Evolutionary conservation across 2,329 filamentous ascomycete genomes (phyloP).

Genomic region (Apiospora rasikravindrae): DNA sequence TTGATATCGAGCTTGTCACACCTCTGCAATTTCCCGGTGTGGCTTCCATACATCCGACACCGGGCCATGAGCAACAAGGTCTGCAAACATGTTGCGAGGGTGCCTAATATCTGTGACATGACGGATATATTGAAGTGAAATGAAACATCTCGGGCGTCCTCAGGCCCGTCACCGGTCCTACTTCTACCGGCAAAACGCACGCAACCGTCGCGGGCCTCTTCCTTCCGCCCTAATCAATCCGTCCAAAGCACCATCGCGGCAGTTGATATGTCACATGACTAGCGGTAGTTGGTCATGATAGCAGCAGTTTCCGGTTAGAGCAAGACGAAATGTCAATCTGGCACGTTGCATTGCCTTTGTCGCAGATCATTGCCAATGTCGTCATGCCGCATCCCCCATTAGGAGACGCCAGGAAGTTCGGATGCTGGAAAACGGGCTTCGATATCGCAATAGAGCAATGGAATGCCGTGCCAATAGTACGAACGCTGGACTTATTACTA

Average conservation of each 20-base stretch:
- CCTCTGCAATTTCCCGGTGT: too few species aligned
- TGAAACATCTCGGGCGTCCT: not conserved
- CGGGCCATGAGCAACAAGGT: too few species aligned
- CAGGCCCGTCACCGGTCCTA: not conserved
- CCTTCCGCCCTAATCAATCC: not conserved
- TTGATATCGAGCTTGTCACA: too few species aligned
- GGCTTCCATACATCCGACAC: too few species aligned
- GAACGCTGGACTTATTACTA: not conserved
- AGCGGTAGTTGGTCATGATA: not conserved
- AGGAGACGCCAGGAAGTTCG: not conserved
- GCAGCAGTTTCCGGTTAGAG: too few species aligned
- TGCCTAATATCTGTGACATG: not conserved
- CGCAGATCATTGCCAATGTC: slow-evolving; percentile 5
- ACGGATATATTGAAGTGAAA: not conserved
- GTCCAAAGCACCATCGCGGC: not conserved
- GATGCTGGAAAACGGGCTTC: not conserved
- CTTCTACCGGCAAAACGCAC: not conserved
- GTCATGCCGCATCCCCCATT: not conserved
- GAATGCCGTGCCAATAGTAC: not conserved
- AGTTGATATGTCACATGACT: not conserved
- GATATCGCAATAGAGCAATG: not conserved
- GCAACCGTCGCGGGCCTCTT: not conserved
- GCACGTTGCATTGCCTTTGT: not conserved
- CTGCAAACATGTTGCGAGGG: not conserved
- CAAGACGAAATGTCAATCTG: not conserved